Evolutionary conservation across 2,329 filamentous ascomycete genomes (phyloP).

Genomic region (Emericellopsis cladophorae): DNA sequence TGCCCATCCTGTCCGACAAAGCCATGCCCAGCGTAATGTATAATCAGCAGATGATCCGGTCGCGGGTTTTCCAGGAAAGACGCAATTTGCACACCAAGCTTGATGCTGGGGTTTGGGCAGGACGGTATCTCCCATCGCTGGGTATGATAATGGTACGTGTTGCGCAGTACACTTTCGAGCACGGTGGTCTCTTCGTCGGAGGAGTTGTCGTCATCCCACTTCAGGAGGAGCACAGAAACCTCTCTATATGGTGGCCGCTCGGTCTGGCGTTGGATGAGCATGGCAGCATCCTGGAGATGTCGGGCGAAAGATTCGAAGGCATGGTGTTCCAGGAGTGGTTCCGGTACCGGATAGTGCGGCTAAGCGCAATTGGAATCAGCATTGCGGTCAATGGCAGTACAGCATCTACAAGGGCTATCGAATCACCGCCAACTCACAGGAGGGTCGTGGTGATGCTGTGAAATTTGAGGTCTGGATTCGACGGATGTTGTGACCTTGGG

Average conservation of each 20-base stretch:
- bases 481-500: conserved; percentile 21
- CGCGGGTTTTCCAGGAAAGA: conserved; percentile 45
- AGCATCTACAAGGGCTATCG: not conserved
- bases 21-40: conserved; percentile 52
- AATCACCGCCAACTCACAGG: not conserved
- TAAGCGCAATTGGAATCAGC: not conserved
- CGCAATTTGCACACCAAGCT: conserved; percentile 47
- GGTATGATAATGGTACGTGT: conserved; percentile 48
- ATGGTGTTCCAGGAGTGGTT: conserved; percentile 34
- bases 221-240: conserved; percentile 46
- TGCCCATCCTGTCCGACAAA: conserved; percentile 46
- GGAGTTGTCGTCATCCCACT: conserved; percentile 48
- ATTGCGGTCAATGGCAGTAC: not conserved
- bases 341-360: conserved; percentile 23
- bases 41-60: conserved; percentile 47
- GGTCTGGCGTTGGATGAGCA: conserved; percentile 52
- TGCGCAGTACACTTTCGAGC: conserved; percentile 41
- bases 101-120: conserved; percentile 44
- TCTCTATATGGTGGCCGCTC: conserved; percentile 43
- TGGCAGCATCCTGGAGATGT: conserved; percentile 55
- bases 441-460: conserved; percentile 17
- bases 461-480: conserved; percentile 14
- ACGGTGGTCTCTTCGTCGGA: conserved; percentile 39
- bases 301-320: conserved; percentile 56
- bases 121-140: conserved; percentile 50